These are phyloP conservation scores for Globisporangium barbulae DNA, from an alignment of 352 stramenopile species.

Conservation along the genomic window DNA sequence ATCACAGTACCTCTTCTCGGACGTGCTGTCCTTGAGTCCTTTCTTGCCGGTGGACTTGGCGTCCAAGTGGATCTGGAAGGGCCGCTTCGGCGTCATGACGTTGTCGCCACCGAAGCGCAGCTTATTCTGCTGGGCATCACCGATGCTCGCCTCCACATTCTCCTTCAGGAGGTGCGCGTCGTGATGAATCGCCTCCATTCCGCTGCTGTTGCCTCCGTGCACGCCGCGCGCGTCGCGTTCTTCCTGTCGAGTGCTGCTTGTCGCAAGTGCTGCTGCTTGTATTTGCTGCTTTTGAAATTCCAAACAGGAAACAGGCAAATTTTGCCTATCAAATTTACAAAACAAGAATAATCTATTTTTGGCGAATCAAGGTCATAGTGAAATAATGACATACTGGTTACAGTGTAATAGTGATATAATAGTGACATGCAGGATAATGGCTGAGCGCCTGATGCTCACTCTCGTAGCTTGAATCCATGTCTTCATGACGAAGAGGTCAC, in stretches of 20 bases:
- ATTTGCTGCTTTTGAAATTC: constrained; percentile 30
- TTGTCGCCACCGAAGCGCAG: constrained; percentile 12
- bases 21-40: constrained; percentile 27
- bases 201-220: background rate
- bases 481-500: no score
- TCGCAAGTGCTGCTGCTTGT: constrained; percentile 13
- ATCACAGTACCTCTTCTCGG: constrained; percentile 34
- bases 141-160: constrained; percentile 48
- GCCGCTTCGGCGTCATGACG: constrained; percentile 29
- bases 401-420: background rate
- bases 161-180: constrained; percentile 59
- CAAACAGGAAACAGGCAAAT: constrained; percentile 15
- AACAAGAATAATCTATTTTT: background rate
- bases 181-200: constrained; percentile 46
- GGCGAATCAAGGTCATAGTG: background rate
- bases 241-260: background rate
- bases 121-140: constrained; percentile 23
- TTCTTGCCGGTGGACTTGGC: constrained; percentile 34
- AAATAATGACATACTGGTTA: background rate
- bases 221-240: background rate
- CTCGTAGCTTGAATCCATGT: no score
- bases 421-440: background rate
- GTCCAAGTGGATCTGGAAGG: constrained; percentile 42
- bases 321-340: constrained; percentile 23
- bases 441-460: no score